Base-by-base conservation (phyloP, 805 yeast genomes). In the Spathaspora passalidarum region DNA sequence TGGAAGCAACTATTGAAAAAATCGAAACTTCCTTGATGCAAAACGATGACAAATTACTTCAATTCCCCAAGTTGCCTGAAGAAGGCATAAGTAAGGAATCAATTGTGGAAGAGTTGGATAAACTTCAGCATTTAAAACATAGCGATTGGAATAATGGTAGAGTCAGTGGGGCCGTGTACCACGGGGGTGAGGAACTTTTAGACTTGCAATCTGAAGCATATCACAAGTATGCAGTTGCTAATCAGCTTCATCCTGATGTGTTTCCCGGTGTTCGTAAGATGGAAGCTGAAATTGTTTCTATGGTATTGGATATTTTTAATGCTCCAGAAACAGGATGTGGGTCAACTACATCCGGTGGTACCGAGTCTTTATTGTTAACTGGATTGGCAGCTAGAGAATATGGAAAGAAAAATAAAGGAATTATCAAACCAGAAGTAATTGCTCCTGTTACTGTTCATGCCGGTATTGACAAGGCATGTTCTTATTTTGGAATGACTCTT, bases 211-310 rank as follows among this genome's bases (percentile, higher is more conserved):
- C 94, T 7, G 65, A 76, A 45, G 94, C 96, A 0, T 91, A 81
- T 62, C 78, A 81, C 44, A 77, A 78, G 57, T 91, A 80, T 63
- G 80, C 94, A 5, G 90, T 91, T 19, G 89, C 97, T 2, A 92
- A 94, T 66, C 99, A 94, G 66, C 72, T 92, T 43, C 99, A 92
- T 62, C 99, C 99, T 0, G 98, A 92, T 65, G 94, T 90, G 3
- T 92, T 92, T 60, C 99, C 98, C 0, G 98, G 95, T 5, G 87
- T 92, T 6, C 80, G 99, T 37, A 90, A 92, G 63, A 91, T 92
- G 96, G 99, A 92, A 61, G 73, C 96, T 5, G 98, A 94, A 59
- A 88, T 91, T 9, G 97, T 92, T 3, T 73, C 92, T 1, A 94
- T 94, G 98, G 91, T 86, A 4, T 69, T 94, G 51, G 76, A 73